Evolutionary conservation across 192 early-diverging fungal genomes (phyloP), one percentile per base, ranked within the genome.

Genomic region (Coemansia sp.): DNA sequence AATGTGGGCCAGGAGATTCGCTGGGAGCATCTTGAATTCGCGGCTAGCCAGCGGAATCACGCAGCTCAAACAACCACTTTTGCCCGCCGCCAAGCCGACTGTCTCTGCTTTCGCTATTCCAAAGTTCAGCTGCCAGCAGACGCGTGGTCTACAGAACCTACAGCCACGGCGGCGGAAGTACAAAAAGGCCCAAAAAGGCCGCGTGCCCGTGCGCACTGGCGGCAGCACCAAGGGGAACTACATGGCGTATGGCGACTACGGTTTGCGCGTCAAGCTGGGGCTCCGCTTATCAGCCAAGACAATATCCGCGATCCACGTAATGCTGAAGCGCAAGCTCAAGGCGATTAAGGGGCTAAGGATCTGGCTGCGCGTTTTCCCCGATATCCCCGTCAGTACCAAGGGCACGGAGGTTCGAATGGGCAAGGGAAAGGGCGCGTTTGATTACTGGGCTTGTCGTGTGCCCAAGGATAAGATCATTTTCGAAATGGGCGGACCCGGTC

Each of bases 401-500:
- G 93, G 93, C 31, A 90, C 88, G 31, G 96, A 95, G 77, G 86
- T 88, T 39, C 88, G 96, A 83, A 98, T 98, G 96, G 96, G 96
- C 65, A 95, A 95, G 82, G 96, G 96, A 66, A 98, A 98, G 72
- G 96, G 96, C 67, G 84, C 89, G 36, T 87, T 96, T 51, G 95
- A 96, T 45, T 96, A 91, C 83, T 96, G 88, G 88, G 93, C 92
- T 1, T 93, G 91, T 60, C 91, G 93, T 61, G 93, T 96, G 5
- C 87, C 91, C 34, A 86, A 89, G 74, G 94, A 93, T 62, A 87
- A 92, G 50, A 91, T 98, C 62, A 79, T 98, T 39, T 89, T 98
- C 71, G 96, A 98, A 76, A 84, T 98, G 40, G 78, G 82, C 36
- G 89, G 87, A 9, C 74, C 84, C 31, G 92, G 91, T n/a, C 85